Base-by-base conservation (phyloP, 106 monocot genomes). In the Xerophyta viscosa region DNA sequence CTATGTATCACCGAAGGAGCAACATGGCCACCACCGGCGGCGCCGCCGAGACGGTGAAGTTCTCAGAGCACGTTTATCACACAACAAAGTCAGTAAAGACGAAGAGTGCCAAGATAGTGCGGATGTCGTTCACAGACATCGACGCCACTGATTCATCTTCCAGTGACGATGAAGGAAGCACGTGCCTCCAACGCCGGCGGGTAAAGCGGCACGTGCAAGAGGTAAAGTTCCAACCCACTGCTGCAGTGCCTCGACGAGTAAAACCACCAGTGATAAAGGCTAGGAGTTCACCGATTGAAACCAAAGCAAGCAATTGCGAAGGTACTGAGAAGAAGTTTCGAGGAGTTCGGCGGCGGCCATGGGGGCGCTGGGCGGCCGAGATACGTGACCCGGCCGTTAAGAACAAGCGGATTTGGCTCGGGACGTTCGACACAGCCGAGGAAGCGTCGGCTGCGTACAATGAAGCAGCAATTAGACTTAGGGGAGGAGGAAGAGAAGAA, bases 351-450 rank as follows among this genome's bases (percentile, higher is more conserved):
- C n/a, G n/a, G n/a, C n/a, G n/a, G n/a, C n/a, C n/a, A n/a, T n/a
- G 44, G 26, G 26, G 46, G 45, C 37, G 59, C n/a, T 59, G 44
- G 29, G 59, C 59, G 59, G 59, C 59, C 9, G 59, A 73, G 66
- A 66, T 73, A 12, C 66, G 73, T 37, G 73, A 73, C 37, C 73
- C 73, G 13, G n/a, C n/a, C n/a, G 37, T 52, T 12, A 41, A 31
- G 55, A n/a, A 45, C 20, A 56, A 56, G 56, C 56, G 65, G 22
- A 15, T 72, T 25, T 72, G 72, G 72, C 59, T 72, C 25, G 68
- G 68, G 17, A 68, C 68, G 3, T 68, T 60, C 52, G 58, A 68
- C 60, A 60, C 68, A 0, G 72, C 58, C 8, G 72, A 72, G 65
- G 72, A 58, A 12, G 72, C 72, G 17, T 58, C 65, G 20, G 45